Evolutionary conservation across 257 asterid species (phyloP).

Genomic region (Paulownia fortunei): DNA sequence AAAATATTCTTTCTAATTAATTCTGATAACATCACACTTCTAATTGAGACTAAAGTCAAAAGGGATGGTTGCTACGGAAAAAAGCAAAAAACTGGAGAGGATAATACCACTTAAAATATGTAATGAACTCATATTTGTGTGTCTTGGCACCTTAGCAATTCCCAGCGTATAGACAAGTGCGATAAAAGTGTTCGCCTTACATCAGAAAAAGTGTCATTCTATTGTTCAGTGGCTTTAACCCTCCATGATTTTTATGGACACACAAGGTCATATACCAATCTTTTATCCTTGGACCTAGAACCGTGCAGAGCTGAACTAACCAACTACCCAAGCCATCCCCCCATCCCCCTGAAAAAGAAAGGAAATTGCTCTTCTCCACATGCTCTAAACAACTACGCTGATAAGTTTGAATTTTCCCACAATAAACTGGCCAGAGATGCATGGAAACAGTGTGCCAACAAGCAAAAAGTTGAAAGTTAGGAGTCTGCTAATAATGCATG

Average conservation of each 20-base stretch:
- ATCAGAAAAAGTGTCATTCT: neutral
- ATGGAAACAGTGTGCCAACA: neutral
- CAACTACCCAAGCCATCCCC: neutral
- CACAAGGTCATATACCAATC: neutral
- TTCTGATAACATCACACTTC: neutral
- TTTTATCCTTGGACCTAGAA: slow-evolving; percentile 8
- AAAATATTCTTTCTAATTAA: neutral
- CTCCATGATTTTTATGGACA: neutral
- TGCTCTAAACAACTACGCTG: neutral
- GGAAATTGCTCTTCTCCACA: neutral
- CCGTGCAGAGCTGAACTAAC: neutral
- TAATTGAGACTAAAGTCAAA: neutral
- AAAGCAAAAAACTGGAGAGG: neutral
- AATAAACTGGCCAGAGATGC: neutral
- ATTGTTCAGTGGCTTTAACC: neutral
- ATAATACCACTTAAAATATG: neutral
- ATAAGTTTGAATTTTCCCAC: neutral
- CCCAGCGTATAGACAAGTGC: neutral
- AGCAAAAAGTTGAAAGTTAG: neutral
- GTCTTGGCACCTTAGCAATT: too few relatives aligned
- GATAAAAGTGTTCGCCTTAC: neutral
- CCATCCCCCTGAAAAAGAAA: neutral
- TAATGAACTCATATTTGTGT: neutral
- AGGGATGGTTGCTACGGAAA: neutral
- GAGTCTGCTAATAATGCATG: neutral